These are phyloP conservation scores for Penicillium sp. DNA, from an alignment of 2,329 filamentous ascomycete genomes.

Conservation along the genomic window DNA sequence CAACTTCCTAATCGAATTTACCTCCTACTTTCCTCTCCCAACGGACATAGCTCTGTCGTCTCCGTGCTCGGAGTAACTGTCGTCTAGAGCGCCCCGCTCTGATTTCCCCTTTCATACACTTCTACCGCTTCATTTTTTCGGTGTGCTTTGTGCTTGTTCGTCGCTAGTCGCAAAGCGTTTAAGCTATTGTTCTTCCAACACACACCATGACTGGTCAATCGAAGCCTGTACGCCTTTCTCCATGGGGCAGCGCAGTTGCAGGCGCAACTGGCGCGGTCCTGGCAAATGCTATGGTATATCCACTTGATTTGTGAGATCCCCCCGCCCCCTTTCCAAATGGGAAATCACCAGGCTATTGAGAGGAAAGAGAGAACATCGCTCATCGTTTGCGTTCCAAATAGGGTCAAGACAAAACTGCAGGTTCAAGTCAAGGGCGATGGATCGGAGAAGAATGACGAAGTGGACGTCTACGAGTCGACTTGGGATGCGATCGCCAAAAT, in stretches of 20 bases:
- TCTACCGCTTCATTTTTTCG: constrained; percentile 13
- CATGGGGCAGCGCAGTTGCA: constrained; percentile 91
- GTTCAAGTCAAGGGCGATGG: constrained; percentile 78
- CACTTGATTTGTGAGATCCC: constrained; percentile 83
- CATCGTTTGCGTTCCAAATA: constrained; percentile 43
- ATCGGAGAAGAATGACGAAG: constrained; percentile 49
- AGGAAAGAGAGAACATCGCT: neutral
- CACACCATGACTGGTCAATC: constrained; percentile 58
- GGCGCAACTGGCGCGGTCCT: constrained; percentile 91
- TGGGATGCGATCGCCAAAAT: constrained; percentile 89
- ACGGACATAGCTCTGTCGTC: neutral
- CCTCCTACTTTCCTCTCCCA: neutral
- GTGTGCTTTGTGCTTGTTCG: constrained; percentile 2
- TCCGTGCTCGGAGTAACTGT: constrained; percentile 19
- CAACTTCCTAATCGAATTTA: neutral
- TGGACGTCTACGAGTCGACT: constrained; percentile 81
- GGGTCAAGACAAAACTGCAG: constrained; percentile 94
- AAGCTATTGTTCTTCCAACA: constrained; percentile 5
- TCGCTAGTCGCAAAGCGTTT: constrained; percentile 4
- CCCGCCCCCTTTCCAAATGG: too few species aligned
- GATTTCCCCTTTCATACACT: constrained; percentile 24
- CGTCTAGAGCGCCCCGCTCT: constrained; percentile 24
- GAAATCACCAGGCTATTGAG: too few species aligned
- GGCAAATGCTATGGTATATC: constrained; percentile 94
- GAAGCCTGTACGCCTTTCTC: constrained; percentile 74